phyloP scores from a whole-genome alignment of 2,329 filamentous ascomycete species.

The Cladosporium sp. region DNA sequence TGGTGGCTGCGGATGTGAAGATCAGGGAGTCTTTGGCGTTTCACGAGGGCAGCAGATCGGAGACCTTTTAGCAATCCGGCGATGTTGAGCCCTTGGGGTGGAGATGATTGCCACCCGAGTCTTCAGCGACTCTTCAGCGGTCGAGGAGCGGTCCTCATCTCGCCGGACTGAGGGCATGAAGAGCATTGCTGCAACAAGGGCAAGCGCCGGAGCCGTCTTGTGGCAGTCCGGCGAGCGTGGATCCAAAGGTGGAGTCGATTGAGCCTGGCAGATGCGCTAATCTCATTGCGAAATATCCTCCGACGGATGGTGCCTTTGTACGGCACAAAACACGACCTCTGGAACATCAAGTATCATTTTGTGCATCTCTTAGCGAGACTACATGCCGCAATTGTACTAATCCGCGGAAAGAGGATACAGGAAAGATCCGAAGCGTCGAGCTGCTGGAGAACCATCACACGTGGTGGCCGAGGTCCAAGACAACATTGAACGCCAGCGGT shows the following conservation, averaged over 20 bases:
- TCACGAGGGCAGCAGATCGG: constrained; percentile 3
- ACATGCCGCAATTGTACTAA: too few species aligned
- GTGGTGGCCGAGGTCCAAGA: too few species aligned
- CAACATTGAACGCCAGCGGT: too few species aligned
- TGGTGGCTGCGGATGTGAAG: neutral
- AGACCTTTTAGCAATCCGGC: constrained; percentile 4
- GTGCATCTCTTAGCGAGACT: too few species aligned
- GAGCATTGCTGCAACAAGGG: constrained; percentile 2
- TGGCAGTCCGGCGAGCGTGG: neutral
- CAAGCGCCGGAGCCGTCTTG: neutral
- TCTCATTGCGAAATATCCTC: constrained; percentile 1
- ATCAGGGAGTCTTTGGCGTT: constrained; percentile 3
- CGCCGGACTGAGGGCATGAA: constrained; percentile 1
- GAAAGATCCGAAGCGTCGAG: too few species aligned
- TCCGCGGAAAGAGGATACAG: too few species aligned
- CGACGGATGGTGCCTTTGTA: neutral
- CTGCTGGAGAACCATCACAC: too few species aligned
- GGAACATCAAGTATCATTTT: too few species aligned
- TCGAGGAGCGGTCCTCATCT: neutral
- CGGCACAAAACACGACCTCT: too few species aligned
- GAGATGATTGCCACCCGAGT: constrained; percentile 7
- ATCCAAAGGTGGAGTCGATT: constrained; percentile 2
- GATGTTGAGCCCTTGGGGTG: neutral
- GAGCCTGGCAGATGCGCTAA: constrained; percentile 4
- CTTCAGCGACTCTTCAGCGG: neutral